A percentile compares a stretch with the other conserved stretches of the same genome.
Conservation (phyloP, 495 filamentous ascomycete genomes). For the Aspergillus haitiensis region DNA sequence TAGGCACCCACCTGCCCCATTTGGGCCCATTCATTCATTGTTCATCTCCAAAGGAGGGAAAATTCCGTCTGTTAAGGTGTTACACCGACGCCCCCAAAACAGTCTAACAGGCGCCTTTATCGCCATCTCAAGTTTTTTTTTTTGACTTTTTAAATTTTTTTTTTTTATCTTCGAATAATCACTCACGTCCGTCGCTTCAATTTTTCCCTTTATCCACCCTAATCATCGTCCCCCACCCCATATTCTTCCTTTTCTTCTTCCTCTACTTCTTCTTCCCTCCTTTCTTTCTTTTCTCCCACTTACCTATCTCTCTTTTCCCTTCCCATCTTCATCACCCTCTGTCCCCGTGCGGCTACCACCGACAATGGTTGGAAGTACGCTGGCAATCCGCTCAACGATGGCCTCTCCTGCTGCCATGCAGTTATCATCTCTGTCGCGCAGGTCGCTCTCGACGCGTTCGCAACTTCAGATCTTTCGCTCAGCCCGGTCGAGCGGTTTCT, state of each 20-base stretch:
- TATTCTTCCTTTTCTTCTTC: neutral
- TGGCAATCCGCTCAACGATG: slow-evolving; percentile 42
- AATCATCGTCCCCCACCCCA: slow-evolving; percentile 1
- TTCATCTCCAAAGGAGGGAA: slow-evolving; percentile 14
- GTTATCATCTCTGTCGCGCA: slow-evolving; percentile 44
- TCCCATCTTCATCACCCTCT: slow-evolving; percentile 19
- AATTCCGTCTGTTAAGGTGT: slow-evolving; percentile 17
- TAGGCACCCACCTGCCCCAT: slow-evolving; percentile 16
- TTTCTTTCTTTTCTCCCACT: slow-evolving; percentile 20
- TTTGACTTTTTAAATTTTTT: slow-evolving; percentile 16
- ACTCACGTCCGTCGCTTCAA: slow-evolving; percentile 7
- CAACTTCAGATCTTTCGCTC: slow-evolving; percentile 22
- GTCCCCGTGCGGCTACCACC: slow-evolving; percentile 21
- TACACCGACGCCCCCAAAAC: slow-evolving; percentile 50
- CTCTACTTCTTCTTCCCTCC: slow-evolving; percentile 15
- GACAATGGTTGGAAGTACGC: slow-evolving; percentile 46
- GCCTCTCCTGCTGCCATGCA: slow-evolving; percentile 37
- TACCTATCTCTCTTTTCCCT: slow-evolving; percentile 19
- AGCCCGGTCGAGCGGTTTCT: slow-evolving; percentile 25
- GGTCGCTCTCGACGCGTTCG: slow-evolving; percentile 37
- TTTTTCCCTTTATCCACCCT: neutral
- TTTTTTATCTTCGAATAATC: slow-evolving; percentile 16
- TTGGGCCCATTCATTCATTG: slow-evolving; percentile 4
- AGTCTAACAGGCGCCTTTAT: slow-evolving; percentile 29
- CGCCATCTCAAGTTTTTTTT: slow-evolving; percentile 24